Evolutionary conservation across 2,329 filamentous ascomycete genomes (phyloP).

Genomic region (Biscogniauxia marginata): DNA sequence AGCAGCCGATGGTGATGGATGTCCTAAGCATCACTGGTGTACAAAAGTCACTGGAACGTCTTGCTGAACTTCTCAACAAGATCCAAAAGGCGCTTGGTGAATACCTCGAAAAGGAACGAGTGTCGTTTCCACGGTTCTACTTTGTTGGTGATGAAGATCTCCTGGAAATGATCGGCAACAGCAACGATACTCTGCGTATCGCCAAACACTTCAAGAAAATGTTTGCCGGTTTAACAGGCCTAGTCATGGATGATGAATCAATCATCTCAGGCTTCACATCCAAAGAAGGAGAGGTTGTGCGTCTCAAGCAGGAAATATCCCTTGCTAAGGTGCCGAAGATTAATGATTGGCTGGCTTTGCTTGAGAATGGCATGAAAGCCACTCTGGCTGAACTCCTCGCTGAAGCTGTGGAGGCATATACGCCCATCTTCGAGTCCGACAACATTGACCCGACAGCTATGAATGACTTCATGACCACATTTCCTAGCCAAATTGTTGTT

Average conservation of each 20-base stretch:
- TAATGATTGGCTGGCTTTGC: slow-evolving; percentile 95
- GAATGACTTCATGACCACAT: slow-evolving; percentile 76
- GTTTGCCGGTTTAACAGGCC: slow-evolving; percentile 93
- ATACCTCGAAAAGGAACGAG: slow-evolving; percentile 95
- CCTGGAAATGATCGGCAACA: slow-evolving; percentile 98
- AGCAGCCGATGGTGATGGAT: slow-evolving; percentile 91
- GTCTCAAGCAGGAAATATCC: slow-evolving; percentile 86
- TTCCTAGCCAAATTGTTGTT: slow-evolving; percentile 93
- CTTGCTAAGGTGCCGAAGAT: slow-evolving; percentile 92
- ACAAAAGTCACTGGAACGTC: slow-evolving; percentile 90
- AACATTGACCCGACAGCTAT: slow-evolving; percentile 69
- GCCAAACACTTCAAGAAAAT: slow-evolving; percentile 99
- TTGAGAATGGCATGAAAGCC: slow-evolving; percentile 91
- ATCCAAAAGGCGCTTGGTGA: slow-evolving; percentile 98
- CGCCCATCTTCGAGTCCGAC: slow-evolving; percentile 70
- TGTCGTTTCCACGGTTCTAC: slow-evolving; percentile 98
- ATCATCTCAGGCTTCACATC: slow-evolving; percentile 91
- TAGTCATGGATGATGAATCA: slow-evolving; percentile 86
- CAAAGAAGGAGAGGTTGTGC: slow-evolving; percentile 88
- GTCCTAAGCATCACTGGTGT: slow-evolving; percentile 94
- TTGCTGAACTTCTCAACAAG: slow-evolving; percentile 97
- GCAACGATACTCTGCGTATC: slow-evolving; percentile 92
- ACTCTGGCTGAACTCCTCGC: slow-evolving; percentile 88
- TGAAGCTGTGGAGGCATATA: slow-evolving; percentile 82
- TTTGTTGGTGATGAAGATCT: slow-evolving; percentile 99